Conservation (phyloP, 2,329 filamentous ascomycete genomes). For the Neurospora crassa region DNA sequence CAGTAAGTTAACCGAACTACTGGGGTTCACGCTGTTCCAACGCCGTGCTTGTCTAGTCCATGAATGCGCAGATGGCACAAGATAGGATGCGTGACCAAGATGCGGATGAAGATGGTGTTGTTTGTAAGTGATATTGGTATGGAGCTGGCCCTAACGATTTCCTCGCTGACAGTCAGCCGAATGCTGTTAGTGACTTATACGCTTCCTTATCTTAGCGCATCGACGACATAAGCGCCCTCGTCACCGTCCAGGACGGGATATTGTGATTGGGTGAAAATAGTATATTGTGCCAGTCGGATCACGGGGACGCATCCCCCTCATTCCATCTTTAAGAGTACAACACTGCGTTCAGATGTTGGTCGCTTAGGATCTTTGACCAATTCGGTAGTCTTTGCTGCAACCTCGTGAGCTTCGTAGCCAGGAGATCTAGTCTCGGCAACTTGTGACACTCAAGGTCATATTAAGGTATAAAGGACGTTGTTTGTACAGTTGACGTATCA, state of each 20-base stretch:
- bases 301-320: not conserved
- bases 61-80: no score
- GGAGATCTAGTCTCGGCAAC: not conserved
- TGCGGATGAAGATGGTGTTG: not conserved
- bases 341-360: not conserved
- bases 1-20: no score
- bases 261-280: not conserved
- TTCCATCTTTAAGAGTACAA: not conserved
- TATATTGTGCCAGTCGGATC: not conserved
- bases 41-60: no score
- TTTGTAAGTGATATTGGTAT: not conserved
- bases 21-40: no score
- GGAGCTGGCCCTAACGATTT: not conserved
- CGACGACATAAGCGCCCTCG: not conserved
- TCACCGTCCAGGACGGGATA: not conserved
- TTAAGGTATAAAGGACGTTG: not conserved
- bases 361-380: not conserved
- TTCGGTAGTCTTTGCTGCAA: not conserved
- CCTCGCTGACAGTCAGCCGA: not conserved
- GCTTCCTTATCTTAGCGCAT: not conserved
- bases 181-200: not conserved
- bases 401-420: not conserved
- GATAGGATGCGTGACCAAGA: no score
- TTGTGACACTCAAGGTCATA: not conserved
- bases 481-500: not conserved